These are phyloP conservation scores for Ascochyta pisi DNA, from an alignment of 2,329 filamentous ascomycete genomes.

Conservation along the genomic window DNA sequence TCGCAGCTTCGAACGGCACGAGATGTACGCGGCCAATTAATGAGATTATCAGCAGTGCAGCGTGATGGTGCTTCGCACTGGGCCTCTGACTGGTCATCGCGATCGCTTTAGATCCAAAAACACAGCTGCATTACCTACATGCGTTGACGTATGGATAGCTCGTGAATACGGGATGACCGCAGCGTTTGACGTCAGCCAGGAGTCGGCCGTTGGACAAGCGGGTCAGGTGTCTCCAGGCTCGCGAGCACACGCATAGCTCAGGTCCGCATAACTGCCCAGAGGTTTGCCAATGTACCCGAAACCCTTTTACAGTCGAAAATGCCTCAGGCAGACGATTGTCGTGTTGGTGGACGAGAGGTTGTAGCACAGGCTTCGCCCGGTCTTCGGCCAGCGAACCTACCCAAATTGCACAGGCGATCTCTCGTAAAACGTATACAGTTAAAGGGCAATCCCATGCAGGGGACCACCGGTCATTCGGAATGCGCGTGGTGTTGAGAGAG, in stretches of 20 bases:
- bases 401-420: constrained; percentile 11
- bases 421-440: neutral
- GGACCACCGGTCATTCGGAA: constrained; percentile 13
- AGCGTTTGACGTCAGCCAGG: neutral
- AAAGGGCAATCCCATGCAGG: constrained; percentile 14
- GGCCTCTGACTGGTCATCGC: too few relatives aligned
- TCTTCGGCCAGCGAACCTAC: constrained; percentile 1
- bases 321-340: constrained; percentile 7
- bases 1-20: neutral
- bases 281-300: constrained; percentile 9
- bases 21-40: neutral
- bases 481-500: constrained; percentile 18
- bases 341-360: neutral
- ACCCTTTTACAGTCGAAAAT: constrained; percentile 3
- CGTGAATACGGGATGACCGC: neutral
- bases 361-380: constrained; percentile 1
- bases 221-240: neutral
- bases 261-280: constrained; percentile 11
- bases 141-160: neutral
- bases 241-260: neutral
- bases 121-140: neutral
- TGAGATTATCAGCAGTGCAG: neutral
- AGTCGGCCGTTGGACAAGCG: neutral
- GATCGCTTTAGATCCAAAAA: neutral
- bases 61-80: neutral